Evolutionary conservation across 345 rosid genomes (phyloP), one percentile per base, ranked within the genome.

Genomic region (Brassica nigra): DNA sequence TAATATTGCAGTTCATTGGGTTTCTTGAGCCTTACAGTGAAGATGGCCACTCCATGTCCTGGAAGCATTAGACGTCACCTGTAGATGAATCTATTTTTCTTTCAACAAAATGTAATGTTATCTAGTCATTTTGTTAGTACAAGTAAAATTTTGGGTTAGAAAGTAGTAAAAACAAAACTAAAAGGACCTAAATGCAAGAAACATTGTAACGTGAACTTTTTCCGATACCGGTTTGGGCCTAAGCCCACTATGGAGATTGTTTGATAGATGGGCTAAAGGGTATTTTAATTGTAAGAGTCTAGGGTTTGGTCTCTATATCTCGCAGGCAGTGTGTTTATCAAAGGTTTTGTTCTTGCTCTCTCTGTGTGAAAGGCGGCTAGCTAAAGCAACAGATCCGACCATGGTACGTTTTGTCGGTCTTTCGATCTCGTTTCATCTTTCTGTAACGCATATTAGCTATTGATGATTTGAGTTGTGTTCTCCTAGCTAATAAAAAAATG

Each of bases 1-100:
- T 34, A 34, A 4, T 34, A n/a, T 20, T 86, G 84, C 87, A 93
- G 98, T 88, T 93, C 81, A 86, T 91, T 71, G 95, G 95, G 71
- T 91, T 93, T 85, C 90, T 93, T 68, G 94, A 93, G 85, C 97
- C 95, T 61, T 90, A 90, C 78, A 83, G 36, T 84, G 85, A 83
- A 61, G 94, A 89, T 84, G 95, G 95, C 75, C 90, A 85, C 85
- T 59, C 86, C 42, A 86, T 83, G 83, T 86, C 91, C 64, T 93
- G 91, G 92, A 91, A 81, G 82, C 95, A 89, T 82, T 82, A 78
- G 59, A 28, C 12, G 28, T 62, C 30, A 44, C 36, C 34, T 66
- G 62, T 65, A 65, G 58, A 1, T 52, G 58, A 10, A n/a, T 20
- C 15, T 47, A 0, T 47, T 44, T 44, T 44, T 49, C 2, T 14